Conservation (phyloP, 208 protist species). For the Leishmania mexicana region DNA sequence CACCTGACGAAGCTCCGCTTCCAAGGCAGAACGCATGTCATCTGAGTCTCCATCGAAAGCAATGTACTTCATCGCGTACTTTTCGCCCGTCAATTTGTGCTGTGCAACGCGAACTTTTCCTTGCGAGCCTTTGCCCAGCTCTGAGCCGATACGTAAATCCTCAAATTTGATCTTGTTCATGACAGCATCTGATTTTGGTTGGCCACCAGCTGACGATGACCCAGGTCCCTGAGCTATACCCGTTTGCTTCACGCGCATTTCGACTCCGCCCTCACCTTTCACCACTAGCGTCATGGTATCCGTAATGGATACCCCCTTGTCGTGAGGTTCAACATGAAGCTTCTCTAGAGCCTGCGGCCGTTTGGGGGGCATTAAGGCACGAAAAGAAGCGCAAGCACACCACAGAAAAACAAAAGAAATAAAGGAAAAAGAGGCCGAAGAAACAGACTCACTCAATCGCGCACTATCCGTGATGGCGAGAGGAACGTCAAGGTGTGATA, state of each 20-base stretch:
- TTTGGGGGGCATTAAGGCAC: conserved; percentile 73
- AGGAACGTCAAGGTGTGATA: background rate
- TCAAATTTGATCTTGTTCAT: conserved; percentile 89
- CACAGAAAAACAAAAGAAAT: background rate
- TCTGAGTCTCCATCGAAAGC: conserved; percentile 77
- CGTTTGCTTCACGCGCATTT: conserved; percentile 90
- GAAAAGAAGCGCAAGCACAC: background rate
- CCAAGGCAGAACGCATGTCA: conserved; percentile 62
- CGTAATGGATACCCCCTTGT: conserved; percentile 87
- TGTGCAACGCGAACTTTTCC: conserved; percentile 85
- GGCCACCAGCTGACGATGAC: conserved; percentile 9
- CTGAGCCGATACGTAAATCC: conserved; percentile 75
- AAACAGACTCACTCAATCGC: background rate
- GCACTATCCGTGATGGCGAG: background rate
- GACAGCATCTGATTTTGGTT: conserved; percentile 44
- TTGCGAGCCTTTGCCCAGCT: conserved; percentile 88
- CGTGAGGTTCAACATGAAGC: conserved; percentile 58
- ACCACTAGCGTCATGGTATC: conserved; percentile 91
- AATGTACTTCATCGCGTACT: conserved; percentile 91
- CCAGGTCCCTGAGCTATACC: conserved; percentile 60
- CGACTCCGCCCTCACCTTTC: conserved; percentile 81
- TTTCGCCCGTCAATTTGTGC: conserved; percentile 69
- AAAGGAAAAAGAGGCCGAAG: background rate
- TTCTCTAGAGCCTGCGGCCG: conserved; percentile 66
- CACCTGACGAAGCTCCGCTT: conserved; percentile 83